phyloP scores from a whole-genome alignment of 495 filamentous ascomycete genomes.

The Poronia punctata region DNA sequence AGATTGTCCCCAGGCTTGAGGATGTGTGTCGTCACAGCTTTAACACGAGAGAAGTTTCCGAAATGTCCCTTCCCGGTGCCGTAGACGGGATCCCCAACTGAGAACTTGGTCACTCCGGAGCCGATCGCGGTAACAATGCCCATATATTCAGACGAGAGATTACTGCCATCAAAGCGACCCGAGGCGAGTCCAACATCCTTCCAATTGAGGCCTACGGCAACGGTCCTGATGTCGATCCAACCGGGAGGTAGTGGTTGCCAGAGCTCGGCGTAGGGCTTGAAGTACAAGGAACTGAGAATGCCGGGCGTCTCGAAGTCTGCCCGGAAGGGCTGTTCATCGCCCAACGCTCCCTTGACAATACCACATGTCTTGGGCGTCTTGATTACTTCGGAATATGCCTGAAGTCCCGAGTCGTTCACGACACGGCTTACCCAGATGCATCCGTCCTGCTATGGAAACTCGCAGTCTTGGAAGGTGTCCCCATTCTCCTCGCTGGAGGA shows the following conservation, averaged over 20 bases:
- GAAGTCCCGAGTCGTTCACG: slow-evolving; percentile 16
- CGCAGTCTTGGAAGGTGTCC: slow-evolving; percentile 17
- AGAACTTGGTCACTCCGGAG: slow-evolving; percentile 1
- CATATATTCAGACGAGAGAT: slow-evolving; percentile 30
- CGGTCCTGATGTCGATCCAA: slow-evolving; percentile 30
- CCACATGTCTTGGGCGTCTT: neutral
- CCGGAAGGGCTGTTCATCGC: slow-evolving; percentile 12
- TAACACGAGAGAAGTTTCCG: slow-evolving; percentile 16
- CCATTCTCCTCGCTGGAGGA: neutral
- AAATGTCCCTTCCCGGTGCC: slow-evolving; percentile 26
- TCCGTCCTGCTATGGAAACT: slow-evolving; percentile 26
- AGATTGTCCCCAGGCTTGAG: slow-evolving; percentile 32
- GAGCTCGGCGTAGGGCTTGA: slow-evolving; percentile 9
- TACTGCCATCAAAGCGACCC: slow-evolving; percentile 14
- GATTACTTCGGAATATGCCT: slow-evolving; percentile 2
- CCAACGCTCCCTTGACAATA: slow-evolving; percentile 3
- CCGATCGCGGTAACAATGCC: slow-evolving; percentile 21
- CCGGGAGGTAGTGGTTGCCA: slow-evolving; percentile 5
- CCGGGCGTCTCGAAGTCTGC: slow-evolving; percentile 14
- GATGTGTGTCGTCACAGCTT: slow-evolving; percentile 10
- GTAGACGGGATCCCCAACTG: slow-evolving; percentile 24
- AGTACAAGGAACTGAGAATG: slow-evolving; percentile 18
- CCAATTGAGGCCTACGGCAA: slow-evolving; percentile 31
- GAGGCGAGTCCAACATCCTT: slow-evolving; percentile 17
- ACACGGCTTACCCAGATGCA: slow-evolving; percentile 24